phyloP scores from a whole-genome alignment of 2,329 filamentous ascomycete genomes.

The Calonectria pauciramosa region DNA sequence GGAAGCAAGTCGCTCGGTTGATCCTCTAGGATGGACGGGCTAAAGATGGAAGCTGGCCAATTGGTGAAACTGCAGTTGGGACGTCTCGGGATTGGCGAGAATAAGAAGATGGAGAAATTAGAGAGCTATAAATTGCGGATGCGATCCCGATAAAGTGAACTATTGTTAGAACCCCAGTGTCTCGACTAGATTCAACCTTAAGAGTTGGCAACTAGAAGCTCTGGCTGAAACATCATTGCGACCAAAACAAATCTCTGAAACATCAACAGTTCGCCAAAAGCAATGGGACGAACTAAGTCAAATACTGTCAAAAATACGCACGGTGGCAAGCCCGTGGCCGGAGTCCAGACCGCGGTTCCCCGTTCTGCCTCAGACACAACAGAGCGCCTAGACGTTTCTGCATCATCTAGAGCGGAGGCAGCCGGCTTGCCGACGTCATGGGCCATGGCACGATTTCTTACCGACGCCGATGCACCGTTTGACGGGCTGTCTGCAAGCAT shows the following conservation, averaged over 20 bases:
- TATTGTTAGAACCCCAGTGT: not conserved
- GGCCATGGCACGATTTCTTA: conserved; percentile 1
- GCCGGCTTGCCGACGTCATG: not conserved
- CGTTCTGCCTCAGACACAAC: not conserved
- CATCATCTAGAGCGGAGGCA: not conserved
- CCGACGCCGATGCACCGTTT: not conserved
- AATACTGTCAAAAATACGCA: not conserved
- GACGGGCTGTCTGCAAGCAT: not conserved
- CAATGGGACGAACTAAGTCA: not conserved
- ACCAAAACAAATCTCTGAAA: not conserved
- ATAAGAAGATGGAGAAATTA: not conserved
- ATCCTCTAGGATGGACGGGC: not conserved
- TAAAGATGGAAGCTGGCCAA: not conserved
- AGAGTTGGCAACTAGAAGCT: not conserved
- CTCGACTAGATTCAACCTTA: not conserved
- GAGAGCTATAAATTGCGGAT: not conserved
- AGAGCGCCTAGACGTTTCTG: not conserved
- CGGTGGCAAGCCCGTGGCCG: too few species aligned
- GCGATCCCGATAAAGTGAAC: not conserved
- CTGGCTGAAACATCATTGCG: not conserved
- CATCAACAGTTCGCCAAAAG: not conserved
- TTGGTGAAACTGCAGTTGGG: conserved; percentile 13
- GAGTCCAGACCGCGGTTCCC: not conserved
- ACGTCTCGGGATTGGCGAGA: not conserved
- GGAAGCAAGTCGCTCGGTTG: not conserved